Evolutionary conservation across 1,284 basidiomycete genomes (phyloP).

Genomic region (Ustilago loliicola): DNA sequence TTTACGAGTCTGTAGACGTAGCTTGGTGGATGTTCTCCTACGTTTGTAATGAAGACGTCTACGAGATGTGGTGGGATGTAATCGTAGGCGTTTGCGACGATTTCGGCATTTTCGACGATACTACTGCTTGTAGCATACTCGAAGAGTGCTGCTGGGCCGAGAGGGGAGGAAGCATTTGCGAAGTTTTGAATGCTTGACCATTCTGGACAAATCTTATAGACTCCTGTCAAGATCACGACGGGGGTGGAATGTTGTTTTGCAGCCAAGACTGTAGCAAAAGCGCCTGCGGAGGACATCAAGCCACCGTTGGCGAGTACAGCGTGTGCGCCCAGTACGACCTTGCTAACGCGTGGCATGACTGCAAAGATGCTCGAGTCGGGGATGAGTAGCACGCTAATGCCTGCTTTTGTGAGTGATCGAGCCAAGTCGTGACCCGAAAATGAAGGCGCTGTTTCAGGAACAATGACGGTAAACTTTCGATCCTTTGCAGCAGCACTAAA

Average conservation of each 20-base stretch:
- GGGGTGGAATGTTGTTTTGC: slow-evolving; percentile 93
- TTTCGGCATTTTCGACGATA: slow-evolving; percentile 86
- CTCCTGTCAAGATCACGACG: slow-evolving; percentile 92
- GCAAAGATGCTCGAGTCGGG: slow-evolving; percentile 95
- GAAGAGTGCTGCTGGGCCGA: slow-evolving; percentile 73
- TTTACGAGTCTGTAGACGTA: slow-evolving; percentile 70
- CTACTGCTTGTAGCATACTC: slow-evolving; percentile 57
- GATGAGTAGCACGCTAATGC: slow-evolving; percentile 92
- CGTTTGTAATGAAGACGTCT: slow-evolving; percentile 95
- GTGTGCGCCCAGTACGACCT: slow-evolving; percentile 92
- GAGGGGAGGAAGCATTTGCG: slow-evolving; percentile 6
- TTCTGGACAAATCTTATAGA: slow-evolving; percentile 93
- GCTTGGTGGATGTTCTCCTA: slow-evolving; percentile 71
- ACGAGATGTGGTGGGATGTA: slow-evolving; percentile 92
- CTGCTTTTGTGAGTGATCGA: slow-evolving; percentile 76
- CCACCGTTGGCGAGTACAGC: slow-evolving; percentile 95
- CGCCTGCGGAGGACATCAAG: slow-evolving; percentile 88
- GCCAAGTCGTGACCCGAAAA: slow-evolving; percentile 90
- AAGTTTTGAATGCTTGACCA: slow-evolving; percentile 79
- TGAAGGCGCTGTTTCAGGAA: slow-evolving; percentile 93
- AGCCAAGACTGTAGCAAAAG: slow-evolving; percentile 85
- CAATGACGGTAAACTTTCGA: slow-evolving; percentile 94
- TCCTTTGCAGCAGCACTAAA: slow-evolving; percentile 89
- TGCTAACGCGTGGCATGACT: slow-evolving; percentile 95
- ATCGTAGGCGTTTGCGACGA: slow-evolving; percentile 92